Base-by-base conservation (phyloP, 805 yeast species). In the Hanseniaspora meyeri region DNA sequence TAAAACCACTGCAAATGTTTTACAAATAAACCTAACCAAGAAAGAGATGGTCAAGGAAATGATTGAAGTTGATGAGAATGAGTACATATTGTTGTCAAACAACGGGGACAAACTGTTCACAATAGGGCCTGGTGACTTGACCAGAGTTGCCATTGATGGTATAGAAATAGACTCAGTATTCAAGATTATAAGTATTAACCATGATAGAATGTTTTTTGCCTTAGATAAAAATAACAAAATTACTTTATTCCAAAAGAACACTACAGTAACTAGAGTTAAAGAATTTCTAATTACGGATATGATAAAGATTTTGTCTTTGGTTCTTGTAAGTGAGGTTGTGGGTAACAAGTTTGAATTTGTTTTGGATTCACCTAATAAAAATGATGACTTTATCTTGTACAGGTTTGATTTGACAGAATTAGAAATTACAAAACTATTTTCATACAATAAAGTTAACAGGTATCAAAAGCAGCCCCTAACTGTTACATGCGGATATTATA, bases 291-390 rank as follows among this genome's bases (percentile, higher is more conserved):
- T 43, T 19, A 11, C 42, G n/a, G 47, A 46, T 5, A 9, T 46
- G 11, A 8, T 34, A 5, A 45, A 46, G 20, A 46, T 53, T 3
- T n/a, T 53, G n/a, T 53, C 51, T 2, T 32, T 46, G 12, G 19
- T 38, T 10, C 24, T 45, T 5, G 48, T 53, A 4, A 31, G 34
- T 2, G 27, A 38, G 16, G 12, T 38, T 19, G 14, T 37, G 2
- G 16, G 31, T 16, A 31, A 39, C 16, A 10, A 36, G 3, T 10
- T 53, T 19, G 24, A 20, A n/a, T 36, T 53, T 32, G 7, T 46
- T 16, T 7, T 46, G 5, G 51, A 53, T 32, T 39, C 57, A 12
- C 57, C 57, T 20, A 53, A 46, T 19, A 46, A n/a, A 32, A 53
- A 38, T 5, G 57, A 46, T 19, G 14, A 17, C 7, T n/a, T 39